Conservation (phyloP, 805 yeast genomes). For the Yamadazyma nakazawae region DNA sequence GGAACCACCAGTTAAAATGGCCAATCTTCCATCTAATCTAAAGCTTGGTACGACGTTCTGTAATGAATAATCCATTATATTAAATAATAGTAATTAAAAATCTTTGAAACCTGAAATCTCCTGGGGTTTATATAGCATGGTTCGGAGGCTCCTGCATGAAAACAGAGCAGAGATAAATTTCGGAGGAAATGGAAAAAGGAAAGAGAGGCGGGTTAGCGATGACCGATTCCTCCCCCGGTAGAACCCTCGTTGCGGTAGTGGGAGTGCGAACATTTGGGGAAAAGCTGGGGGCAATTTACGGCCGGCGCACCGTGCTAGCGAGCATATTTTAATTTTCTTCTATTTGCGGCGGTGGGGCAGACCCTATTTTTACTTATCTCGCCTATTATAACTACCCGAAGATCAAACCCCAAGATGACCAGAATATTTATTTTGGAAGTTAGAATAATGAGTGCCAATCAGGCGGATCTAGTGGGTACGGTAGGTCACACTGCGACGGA, state of each 20-base stretch:
- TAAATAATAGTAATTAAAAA: not conserved
- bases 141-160: not conserved
- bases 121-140: constrained; percentile 5
- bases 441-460: no score
- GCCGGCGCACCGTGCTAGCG: not conserved
- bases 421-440: no score
- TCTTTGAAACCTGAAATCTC: not conserved
- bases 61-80: constrained; percentile 30
- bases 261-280: not conserved
- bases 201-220: constrained; percentile 6
- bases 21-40: constrained; percentile 67
- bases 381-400: no score
- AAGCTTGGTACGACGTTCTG: constrained; percentile 57
- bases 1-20: constrained; percentile 77
- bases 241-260: not conserved
- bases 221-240: not conserved
- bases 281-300: not conserved
- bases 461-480: no score
- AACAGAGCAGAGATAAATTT: constrained; percentile 4
- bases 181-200: constrained; percentile 10
- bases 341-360: no score
- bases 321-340: not conserved
- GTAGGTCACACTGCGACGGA: not conserved
- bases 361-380: no score
- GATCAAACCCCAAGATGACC: no score